These are phyloP conservation scores for Dioszegia aurantiaca DNA, from an alignment of 768 basidiomycete species.

Conservation along the genomic window DNA sequence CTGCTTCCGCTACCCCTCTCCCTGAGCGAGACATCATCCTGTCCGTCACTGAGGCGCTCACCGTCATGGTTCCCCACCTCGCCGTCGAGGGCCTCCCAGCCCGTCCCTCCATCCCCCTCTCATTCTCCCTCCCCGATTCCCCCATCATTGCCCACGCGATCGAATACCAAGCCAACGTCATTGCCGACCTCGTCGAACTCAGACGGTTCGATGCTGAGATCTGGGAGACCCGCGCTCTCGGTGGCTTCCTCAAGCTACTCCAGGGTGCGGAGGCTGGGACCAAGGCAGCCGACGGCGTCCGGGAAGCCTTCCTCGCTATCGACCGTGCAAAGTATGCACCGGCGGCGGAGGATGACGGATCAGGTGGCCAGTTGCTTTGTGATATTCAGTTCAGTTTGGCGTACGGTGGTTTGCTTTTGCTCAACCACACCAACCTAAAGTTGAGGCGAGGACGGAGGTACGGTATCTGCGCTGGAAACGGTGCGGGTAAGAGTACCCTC, in stretches of 20 bases:
- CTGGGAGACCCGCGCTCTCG: constrained; percentile 62
- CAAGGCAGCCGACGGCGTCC: constrained; percentile 55
- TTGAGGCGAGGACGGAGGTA: constrained; percentile 87
- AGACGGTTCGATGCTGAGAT: constrained; percentile 51
- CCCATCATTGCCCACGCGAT: constrained; percentile 63
- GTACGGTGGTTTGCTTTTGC: constrained; percentile 86
- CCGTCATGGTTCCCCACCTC: constrained; percentile 64
- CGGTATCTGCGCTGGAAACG: constrained; percentile 94
- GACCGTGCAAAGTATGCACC: constrained; percentile 68
- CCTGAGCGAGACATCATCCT: constrained; percentile 66
- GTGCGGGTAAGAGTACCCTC: constrained; percentile 91
- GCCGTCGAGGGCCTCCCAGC: constrained; percentile 54
- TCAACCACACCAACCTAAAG: constrained; percentile 88
- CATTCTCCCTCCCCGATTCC: constrained; percentile 58
- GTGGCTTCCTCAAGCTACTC: constrained; percentile 71
- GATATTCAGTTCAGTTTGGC: constrained; percentile 93
- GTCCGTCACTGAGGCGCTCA: constrained; percentile 62
- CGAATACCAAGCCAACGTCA: constrained; percentile 68
- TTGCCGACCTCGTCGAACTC: constrained; percentile 68
- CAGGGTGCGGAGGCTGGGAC: constrained; percentile 51
- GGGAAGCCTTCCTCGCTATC: constrained; percentile 70
- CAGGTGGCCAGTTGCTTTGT: constrained; percentile 82
- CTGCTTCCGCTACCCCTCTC: constrained; percentile 67
- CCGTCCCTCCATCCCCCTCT: constrained; percentile 57
- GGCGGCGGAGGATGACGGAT: constrained; percentile 56